These are phyloP conservation scores for Leptodermis oblonga DNA, from an alignment of 257 asterid species.

Conservation along the genomic window DNA sequence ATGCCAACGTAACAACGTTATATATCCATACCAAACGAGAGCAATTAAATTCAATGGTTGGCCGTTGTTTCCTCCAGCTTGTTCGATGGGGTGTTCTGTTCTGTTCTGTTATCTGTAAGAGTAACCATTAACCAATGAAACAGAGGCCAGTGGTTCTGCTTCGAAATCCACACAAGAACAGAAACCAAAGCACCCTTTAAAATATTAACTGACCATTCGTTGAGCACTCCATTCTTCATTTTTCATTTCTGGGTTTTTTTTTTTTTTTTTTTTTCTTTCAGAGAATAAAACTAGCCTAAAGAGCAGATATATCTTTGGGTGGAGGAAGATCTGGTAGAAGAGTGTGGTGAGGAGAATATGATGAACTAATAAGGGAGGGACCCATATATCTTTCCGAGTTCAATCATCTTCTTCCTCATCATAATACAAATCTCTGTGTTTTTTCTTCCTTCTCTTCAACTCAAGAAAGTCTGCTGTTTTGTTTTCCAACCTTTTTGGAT, in stretches of 20 bases:
- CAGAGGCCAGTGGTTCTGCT: conserved; percentile 1
- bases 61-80: conserved; percentile 21
- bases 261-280: no score
- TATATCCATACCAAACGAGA: background rate
- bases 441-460: conserved; percentile 12
- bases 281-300: background rate
- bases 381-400: conserved; percentile 10
- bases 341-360: conserved; percentile 9
- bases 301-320: background rate
- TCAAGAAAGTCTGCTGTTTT: conserved; percentile 11
- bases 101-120: background rate
- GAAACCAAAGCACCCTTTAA: conserved; percentile 8
- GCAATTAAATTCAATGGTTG: conserved; percentile 17
- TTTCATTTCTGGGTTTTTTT: background rate
- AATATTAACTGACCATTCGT: background rate
- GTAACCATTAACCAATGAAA: background rate
- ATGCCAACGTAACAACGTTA: background rate
- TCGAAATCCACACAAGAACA: conserved; percentile 14
- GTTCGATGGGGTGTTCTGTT: background rate
- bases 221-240: background rate
- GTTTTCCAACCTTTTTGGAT: background rate
- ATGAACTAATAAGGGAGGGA: conserved; percentile 5
- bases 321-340: conserved; percentile 1
- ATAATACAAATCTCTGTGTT: conserved; percentile 1
- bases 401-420: conserved; percentile 25